Base-by-base conservation (phyloP, 495 filamentous ascomycete genomes). In the Amphirosellinia nigrospora region DNA sequence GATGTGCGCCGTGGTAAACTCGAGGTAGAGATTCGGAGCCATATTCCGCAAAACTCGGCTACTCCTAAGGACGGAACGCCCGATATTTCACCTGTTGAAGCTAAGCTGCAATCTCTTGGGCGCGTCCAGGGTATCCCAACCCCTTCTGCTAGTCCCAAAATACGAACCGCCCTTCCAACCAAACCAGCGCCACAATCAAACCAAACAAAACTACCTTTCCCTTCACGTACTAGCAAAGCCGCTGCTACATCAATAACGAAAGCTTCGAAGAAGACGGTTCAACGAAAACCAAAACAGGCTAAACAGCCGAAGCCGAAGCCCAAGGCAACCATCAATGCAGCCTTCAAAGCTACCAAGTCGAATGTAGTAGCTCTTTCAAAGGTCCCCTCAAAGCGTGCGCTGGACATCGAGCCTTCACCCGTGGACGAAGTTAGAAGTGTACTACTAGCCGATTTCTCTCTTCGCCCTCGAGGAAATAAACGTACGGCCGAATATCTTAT, bases 111-210 rank as follows among this genome's bases (percentile, higher is more conserved):
- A 52, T 67, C 65, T 16, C 73, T 79, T 19, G 74, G 77, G 23
- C 79, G 72, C 56, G 71, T 75, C 34, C 64, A 79, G 52, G 88
- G 87, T 45, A 88, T 92, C 56, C 85, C 88, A n/a, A 93, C 90
- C 15, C 91, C 91, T 56, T 85, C 83, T 69, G 83, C 86, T 0
- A 90, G 83, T 70, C 88, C 86, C 68, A 81, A 77, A 81, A 84
- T 79, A 26, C 82, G 86, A 61, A 84, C 79, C 75, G 76, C 81
- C 73, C 72, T 86, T 73, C 81, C 84, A 74, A 61, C 66, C 26
- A 79, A 82, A 68, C 68, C 77, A 13, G 67, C 64, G 21, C 43
- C 71, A 28, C 79, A 77, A 64, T 46, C 72, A 1, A 84, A 82
- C 67, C 83, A 85, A 61, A 80, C 76, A 65, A 83, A 75, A 45